Evolutionary conservation across 306 rosid genomes (phyloP).

Genomic region (Spatholobus suberectus): DNA sequence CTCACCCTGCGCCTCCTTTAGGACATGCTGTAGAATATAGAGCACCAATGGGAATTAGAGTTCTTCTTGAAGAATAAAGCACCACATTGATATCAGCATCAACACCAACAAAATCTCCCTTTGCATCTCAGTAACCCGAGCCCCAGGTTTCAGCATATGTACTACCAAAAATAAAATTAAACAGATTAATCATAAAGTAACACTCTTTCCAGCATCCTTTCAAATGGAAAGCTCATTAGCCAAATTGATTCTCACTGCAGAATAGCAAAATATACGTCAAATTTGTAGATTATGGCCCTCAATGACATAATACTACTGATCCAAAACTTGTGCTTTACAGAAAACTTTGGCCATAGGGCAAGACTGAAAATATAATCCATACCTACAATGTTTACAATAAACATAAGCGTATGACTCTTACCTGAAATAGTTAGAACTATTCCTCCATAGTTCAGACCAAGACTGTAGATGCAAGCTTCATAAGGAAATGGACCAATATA

Average conservation of each 20-base stretch:
- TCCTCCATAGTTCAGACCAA: conserved; percentile 38
- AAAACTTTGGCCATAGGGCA: background rate
- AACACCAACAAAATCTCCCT: conserved; percentile 13
- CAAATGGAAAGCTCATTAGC: conserved; percentile 4
- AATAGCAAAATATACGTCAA: conserved; percentile 21
- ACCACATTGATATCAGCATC: conserved; percentile 12
- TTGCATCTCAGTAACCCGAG: conserved; percentile 19
- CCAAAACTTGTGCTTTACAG: background rate
- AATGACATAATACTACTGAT: conserved; percentile 13
- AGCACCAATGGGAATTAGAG: conserved; percentile 9
- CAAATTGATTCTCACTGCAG: conserved; percentile 20
- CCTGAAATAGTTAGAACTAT: conserved; percentile 39
- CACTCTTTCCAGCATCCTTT: conserved; percentile 3
- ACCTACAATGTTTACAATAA: conserved; percentile 15
- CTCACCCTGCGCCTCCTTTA: conserved; percentile 32
- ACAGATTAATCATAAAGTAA: conserved; percentile 1
- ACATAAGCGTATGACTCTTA: conserved; percentile 10
- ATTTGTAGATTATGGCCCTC: background rate
- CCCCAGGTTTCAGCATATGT: conserved; percentile 24
- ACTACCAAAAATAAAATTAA: conserved; percentile 9
- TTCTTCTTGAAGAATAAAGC: conserved; percentile 21
- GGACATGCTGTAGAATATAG: conserved; percentile 14
- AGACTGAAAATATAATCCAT: conserved; percentile 23
- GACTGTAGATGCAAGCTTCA: conserved; percentile 36
- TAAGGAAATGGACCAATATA: conserved; percentile 37